Evolutionary conservation across 768 basidiomycete genomes (phyloP), one percentile per base, ranked within the genome.

Genomic region (Cyathus striatus): DNA sequence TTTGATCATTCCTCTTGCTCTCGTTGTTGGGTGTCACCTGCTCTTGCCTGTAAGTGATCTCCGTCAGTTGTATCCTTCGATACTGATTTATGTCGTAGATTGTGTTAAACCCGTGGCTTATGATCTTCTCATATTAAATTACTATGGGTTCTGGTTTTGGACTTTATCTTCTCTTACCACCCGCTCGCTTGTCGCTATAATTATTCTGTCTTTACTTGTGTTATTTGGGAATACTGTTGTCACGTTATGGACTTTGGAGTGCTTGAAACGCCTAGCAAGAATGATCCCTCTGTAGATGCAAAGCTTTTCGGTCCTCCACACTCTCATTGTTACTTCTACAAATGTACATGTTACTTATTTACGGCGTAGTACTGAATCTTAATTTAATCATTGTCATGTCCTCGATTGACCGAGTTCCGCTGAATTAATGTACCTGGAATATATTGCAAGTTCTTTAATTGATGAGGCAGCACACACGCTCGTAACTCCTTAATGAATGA

Each of bases 101-200:
- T 49, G 80, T 88, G 2, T 72, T 92, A 43, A 92, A 92, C 53
- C 90, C 88, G 0, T 88, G 83, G 83, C 64, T 90, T 46, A 88
- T 88, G 84, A 85, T 87, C 45, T 90, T 90, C 63, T 83, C 80
- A 1, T 77, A 71, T 46, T 77, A 52, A 66, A 47, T 17, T n/a
- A 14, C 14, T 20, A 17, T 27, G 22, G n/a, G 3, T 25, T n/a
- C 21, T 36, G 12, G 18, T 13, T 14, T 23, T 21, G 4, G n/a
- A 32, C 20, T 26, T 23, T 14, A 18, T 37, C 23, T 33, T 25
- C 16, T 44, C 12, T 37, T 37, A 37, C 35, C 3, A 32, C 20
- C 35, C 20, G 3, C 35, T n/a, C 20, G 20, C 35, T 37, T 2
- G 14, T 20, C 3, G 20, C 35, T 37, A 20, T 14, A 20, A 20